Evolutionary conservation across 768 basidiomycete genomes (phyloP).

Genomic region (Hygrophorus pudorinus): DNA sequence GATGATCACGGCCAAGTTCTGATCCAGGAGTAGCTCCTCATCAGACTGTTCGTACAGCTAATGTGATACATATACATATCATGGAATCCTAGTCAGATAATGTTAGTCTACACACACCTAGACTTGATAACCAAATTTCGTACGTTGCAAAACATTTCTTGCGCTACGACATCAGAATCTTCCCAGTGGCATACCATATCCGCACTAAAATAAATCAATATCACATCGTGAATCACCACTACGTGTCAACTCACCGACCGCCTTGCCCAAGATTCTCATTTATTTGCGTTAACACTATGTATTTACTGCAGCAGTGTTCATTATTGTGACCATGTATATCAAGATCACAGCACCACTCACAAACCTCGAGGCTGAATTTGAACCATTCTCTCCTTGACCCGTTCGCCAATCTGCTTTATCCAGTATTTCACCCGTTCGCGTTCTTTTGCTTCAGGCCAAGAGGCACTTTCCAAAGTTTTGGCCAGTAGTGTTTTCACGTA

Average conservation of each 20-base stretch:
- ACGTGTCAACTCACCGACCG: conserved; percentile 48
- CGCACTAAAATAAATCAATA: conserved; percentile 35
- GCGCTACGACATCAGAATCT: conserved; percentile 66
- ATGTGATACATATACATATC: conserved; percentile 41
- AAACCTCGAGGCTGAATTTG: conserved; percentile 76
- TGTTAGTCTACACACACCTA: background rate
- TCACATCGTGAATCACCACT: conserved; percentile 3
- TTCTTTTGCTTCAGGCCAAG: conserved; percentile 64
- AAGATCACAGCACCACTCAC: conserved; percentile 36
- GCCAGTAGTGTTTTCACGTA: conserved; percentile 80
- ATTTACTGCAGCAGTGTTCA: conserved; percentile 48
- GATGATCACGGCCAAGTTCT: too few relatives aligned
- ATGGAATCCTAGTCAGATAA: conserved; percentile 46
- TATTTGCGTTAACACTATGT: conserved; percentile 77
- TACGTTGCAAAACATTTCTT: conserved; percentile 76
- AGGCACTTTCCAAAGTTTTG: conserved; percentile 50
- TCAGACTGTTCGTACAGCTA: conserved; percentile 21
- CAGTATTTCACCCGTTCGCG: conserved; percentile 59
- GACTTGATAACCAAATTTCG: conserved; percentile 18
- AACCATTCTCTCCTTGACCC: conserved; percentile 79
- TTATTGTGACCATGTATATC: background rate
- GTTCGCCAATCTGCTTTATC: conserved; percentile 79
- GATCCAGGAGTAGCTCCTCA: too few relatives aligned
- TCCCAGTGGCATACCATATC: conserved; percentile 86
- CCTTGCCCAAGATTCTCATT: conserved; percentile 81